Base-by-base conservation (phyloP, 2,329 filamentous ascomycete species). In the Aspergillus tanneri region DNA sequence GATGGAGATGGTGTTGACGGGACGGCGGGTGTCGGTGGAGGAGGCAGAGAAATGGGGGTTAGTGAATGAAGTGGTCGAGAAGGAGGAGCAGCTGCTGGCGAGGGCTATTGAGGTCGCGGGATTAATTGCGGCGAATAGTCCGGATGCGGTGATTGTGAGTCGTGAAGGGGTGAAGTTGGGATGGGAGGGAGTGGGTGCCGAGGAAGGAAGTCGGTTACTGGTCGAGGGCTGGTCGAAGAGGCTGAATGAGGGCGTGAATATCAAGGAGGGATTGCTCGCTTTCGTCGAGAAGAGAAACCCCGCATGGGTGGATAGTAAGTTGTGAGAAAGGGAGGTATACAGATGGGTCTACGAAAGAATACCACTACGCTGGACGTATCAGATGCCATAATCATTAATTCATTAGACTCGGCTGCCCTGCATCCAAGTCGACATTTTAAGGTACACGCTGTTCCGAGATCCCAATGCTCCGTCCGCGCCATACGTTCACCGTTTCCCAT, bases 221-320 rank as follows among this genome's bases (percentile, higher is more conserved):
- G 73, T 77, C 12, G 76, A 81, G 45, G 77, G 77, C 2, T 79
- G 84, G 74, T 85, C 81, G 60, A 72, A 72, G 45, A 73, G 73
- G 50, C 75, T 91, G 47, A 75, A 84, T 53, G 77, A 74, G 2
- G 86, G 82, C 0, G 84, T 87, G 57, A 92, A 92, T 67, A 83
- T 89, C 69, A 80, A 78, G 46, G 87, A 91, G 70, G 88, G 88
- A 0, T 74, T 91, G 16, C 73, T 66, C 69, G 87, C 86, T 51
- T 92, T 92, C 73, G 84, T 87, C 14, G 86, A 90, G 76, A 89
- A 84, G 77, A 76, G 86, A 62, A 78, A 80, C 69, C 81, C 87
- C 2, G 74, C 74, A 28, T 91, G 87, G 86, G 58, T 57, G 48
- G 56, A 65, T 46, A 72, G 68, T 52, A 72, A 72, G 55, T 49